Evolutionary conservation across 108 stramenopile species (phyloP).

Genomic region (Asterionellopsis glacialis): DNA sequence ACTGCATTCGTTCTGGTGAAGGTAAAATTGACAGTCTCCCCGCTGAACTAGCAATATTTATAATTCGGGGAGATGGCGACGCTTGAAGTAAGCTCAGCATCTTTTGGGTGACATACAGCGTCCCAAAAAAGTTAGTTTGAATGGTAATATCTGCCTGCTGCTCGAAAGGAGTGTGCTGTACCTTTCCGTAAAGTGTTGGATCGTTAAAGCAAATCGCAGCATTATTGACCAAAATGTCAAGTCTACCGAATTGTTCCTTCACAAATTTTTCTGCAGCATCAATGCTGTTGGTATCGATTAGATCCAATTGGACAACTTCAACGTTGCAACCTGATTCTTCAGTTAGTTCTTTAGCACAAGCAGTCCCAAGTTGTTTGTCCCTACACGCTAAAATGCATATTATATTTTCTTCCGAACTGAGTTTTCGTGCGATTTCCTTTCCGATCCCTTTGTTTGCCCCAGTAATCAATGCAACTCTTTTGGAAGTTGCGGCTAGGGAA

Average conservation of each 20-base stretch:
- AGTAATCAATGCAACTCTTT: not conserved
- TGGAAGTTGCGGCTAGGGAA: no score
- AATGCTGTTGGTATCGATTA: no score
- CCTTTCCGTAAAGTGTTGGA: conserved; percentile 57
- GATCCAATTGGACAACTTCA: no score
- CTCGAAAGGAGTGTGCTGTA: conserved; percentile 42
- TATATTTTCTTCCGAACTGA: conserved; percentile 27
- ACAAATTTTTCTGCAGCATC: not conserved
- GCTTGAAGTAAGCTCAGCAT: conserved; percentile 40
- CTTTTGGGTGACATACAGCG: conserved; percentile 24
- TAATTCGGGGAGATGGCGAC: conserved; percentile 41
- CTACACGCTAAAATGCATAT: not conserved
- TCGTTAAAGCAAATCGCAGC: conserved; percentile 63
- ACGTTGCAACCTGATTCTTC: no score
- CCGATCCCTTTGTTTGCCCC: conserved; percentile 52
- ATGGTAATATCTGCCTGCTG: conserved; percentile 52
- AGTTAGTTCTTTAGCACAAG: no score
- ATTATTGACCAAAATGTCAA: conserved; percentile 57
- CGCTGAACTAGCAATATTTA: conserved; percentile 56
- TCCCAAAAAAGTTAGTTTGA: conserved; percentile 57
- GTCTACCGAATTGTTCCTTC: conserved; percentile 27
- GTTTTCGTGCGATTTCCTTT: conserved; percentile 45
- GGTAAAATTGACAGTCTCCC: conserved; percentile 50
- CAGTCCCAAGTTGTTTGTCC: no score
- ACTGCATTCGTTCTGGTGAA: conserved; percentile 28